phyloP scores from a whole-genome alignment of 371 early-diverging fungal genomes.

The Apophysomyces sp. region DNA sequence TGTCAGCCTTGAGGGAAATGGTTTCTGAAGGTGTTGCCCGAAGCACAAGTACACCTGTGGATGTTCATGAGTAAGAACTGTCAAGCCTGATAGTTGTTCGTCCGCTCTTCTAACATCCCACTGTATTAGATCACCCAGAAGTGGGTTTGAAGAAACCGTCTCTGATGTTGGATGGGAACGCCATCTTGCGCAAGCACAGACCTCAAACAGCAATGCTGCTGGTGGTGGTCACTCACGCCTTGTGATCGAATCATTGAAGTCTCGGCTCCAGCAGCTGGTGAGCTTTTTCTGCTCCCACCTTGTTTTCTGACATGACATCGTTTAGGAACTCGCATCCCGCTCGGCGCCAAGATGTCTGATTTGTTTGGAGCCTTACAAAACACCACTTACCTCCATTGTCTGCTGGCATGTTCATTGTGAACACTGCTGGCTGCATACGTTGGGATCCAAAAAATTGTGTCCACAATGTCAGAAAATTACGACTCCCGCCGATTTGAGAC shows the following conservation, averaged over 20 bases:
- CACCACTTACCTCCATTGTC: slow-evolving; percentile 74
- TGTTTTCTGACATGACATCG: background rate
- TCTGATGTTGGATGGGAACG: slow-evolving; percentile 32
- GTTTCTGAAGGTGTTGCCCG: slow-evolving; percentile 27
- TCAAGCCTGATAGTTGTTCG: slow-evolving; percentile 9
- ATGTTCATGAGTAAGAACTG: slow-evolving; percentile 13
- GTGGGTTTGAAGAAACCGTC: slow-evolving; percentile 39
- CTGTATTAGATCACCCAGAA: slow-evolving; percentile 10
- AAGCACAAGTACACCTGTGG: slow-evolving; percentile 1
- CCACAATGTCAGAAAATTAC: slow-evolving; percentile 92
- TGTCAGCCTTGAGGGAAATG: slow-evolving; percentile 47
- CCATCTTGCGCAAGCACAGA: slow-evolving; percentile 7
- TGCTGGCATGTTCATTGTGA: slow-evolving; percentile 97
- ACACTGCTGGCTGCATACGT: slow-evolving; percentile 83
- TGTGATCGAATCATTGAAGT: slow-evolving; percentile 75
- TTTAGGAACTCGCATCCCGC: slow-evolving; percentile 45
- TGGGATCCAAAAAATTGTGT: slow-evolving; percentile 87
- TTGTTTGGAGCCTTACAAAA: slow-evolving; percentile 76
- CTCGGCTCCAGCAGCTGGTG: slow-evolving; percentile 67
- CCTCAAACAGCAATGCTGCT: slow-evolving; percentile 21
- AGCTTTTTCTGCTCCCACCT: background rate
- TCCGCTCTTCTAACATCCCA: slow-evolving; percentile 16
- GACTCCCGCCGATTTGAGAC: slow-evolving; percentile 77
- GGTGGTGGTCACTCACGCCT: slow-evolving; percentile 30
- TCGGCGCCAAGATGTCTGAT: slow-evolving; percentile 73